A percentile compares a stretch with the other conserved stretches of the same genome.
phyloP scores from a whole-genome alignment of 441 rosid species.

The Corymbia citriodora region DNA sequence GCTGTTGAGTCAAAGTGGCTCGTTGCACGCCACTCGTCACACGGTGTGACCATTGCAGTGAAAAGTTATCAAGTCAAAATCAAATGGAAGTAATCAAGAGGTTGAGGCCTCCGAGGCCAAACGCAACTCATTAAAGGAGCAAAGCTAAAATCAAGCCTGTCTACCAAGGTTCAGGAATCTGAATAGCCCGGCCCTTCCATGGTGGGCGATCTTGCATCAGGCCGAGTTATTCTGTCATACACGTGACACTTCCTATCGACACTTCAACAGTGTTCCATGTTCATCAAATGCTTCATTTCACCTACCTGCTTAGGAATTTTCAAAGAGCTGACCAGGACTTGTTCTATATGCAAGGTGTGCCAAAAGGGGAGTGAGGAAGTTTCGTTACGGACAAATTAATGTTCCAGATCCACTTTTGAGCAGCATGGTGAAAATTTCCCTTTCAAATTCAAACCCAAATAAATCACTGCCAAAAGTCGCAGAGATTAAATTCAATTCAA shows the following conservation, averaged over 20 bases:
- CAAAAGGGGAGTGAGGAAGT: neutral
- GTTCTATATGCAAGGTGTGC: neutral
- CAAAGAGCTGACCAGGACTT: neutral
- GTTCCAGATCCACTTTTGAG: neutral
- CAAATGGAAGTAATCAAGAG: neutral
- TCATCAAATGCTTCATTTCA: neutral
- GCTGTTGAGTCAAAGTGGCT: neutral
- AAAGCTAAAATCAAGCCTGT: neutral
- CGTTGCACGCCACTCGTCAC: neutral
- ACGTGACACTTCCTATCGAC: accelerated
- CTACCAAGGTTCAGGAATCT: neutral
- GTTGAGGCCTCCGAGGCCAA: neutral
- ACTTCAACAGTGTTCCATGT: neutral
- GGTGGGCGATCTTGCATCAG: neutral
- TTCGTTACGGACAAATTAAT: neutral
- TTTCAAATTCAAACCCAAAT: neutral
- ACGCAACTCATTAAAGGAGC: neutral
- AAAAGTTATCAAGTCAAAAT: neutral
- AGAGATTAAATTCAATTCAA: no score
- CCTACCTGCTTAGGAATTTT: neutral
- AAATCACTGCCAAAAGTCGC: neutral
- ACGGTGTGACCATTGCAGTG: neutral
- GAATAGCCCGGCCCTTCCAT: neutral
- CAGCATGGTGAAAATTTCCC: neutral
- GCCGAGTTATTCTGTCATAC: neutral